A percentile compares a stretch with the other conserved stretches of the same genome.
These are phyloP conservation scores for Globisporangium acanthophoron DNA, from an alignment of 352 stramenopile species.

Conservation along the genomic window DNA sequence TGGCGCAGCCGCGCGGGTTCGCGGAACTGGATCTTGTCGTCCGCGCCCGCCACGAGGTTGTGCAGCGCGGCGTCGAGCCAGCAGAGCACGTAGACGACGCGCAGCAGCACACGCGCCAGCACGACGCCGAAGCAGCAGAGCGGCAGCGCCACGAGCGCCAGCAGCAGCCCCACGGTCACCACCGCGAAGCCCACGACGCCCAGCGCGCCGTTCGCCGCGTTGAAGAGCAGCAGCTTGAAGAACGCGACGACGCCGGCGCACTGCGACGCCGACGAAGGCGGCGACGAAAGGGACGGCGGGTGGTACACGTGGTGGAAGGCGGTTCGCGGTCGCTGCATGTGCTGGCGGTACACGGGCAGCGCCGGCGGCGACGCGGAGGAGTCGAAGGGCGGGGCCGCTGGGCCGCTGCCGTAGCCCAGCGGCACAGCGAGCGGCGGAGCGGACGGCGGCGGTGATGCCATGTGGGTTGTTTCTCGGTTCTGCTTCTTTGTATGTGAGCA, in stretches of 20 bases:
- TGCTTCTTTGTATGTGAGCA: too few relatives aligned
- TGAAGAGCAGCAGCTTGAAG: conserved; percentile 17
- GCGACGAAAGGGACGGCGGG: background rate
- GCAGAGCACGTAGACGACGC: conserved; percentile 30
- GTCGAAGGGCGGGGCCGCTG: background rate
- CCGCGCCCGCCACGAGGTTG: conserved; percentile 33
- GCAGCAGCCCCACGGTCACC: conserved; percentile 11
- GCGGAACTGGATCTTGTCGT: conserved; percentile 27
- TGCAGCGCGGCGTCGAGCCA: conserved; percentile 39
- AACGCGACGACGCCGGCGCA: conserved; percentile 8
- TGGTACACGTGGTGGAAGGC: conserved; percentile 11
- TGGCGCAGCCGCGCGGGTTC: conserved; percentile 9
- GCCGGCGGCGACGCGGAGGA: background rate
- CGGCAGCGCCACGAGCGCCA: conserved; percentile 35
- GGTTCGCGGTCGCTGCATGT: conserved; percentile 11
- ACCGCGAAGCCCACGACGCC: conserved; percentile 7
- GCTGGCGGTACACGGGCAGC: conserved; percentile 9
- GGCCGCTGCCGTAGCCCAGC: conserved; percentile 9
- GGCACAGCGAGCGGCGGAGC: conserved; percentile 5
- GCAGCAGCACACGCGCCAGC: conserved; percentile 40
- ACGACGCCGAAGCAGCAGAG: conserved; percentile 49
- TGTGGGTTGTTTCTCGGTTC: too few relatives aligned
- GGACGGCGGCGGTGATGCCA: background rate
- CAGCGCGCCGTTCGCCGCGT: conserved; percentile 15
- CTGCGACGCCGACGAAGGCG: background rate